Base-by-base conservation (phyloP, 805 yeast species). In the Myxozyma sirexii region DNA sequence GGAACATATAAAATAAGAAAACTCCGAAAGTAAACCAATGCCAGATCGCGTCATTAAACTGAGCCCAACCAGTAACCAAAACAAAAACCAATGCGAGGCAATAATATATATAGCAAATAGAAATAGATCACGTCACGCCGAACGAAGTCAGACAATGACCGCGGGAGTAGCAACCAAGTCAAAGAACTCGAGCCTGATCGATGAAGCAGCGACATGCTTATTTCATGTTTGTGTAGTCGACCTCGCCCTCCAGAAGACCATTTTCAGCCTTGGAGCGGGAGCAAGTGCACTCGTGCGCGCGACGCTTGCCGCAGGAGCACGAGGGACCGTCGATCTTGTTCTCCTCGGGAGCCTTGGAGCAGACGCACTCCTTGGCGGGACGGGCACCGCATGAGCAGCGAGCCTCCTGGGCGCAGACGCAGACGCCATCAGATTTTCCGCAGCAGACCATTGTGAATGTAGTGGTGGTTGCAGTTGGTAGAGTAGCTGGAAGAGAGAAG, bases 371-470 rank as follows among this genome's bases (percentile, higher is more conserved):
- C 68, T 80, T 78, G 57, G 87, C 87, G 38, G 87, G 84, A 64
- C 78, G 78, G 57, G 80, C 77, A 19, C 85, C 85, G 72, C 87
- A 83, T 24, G 87, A 83, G 75, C 87, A 83, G 65, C 82, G 82
- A 65, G 87, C 85, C 65, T 81, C 82, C 62, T 79, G 71, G 66
- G 87, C 86, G 70, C 87, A 83, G 68, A 81, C 79, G 72, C 87
- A 83, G 63, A 74, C 73, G 64, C 77, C 67, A 42, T 80, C 75
- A 59, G 80, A 71, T 57, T 68, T 63, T 68, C 72, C 70, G 74
- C 79, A 76, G 76, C 79, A 76, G 63, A 65, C 72, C 78, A 75
- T 75, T 68, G 54, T 67, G 42, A 41, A n/a, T 19, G 24, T 21
- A 33, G 17, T 26, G 26, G 15, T 5, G 15, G 27, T 12, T 37